A percentile compares a stretch with the other conserved stretches of the same genome.
Conservation (phyloP, 177 flowering plant genomes). For the Vitis hybrid region DNA sequence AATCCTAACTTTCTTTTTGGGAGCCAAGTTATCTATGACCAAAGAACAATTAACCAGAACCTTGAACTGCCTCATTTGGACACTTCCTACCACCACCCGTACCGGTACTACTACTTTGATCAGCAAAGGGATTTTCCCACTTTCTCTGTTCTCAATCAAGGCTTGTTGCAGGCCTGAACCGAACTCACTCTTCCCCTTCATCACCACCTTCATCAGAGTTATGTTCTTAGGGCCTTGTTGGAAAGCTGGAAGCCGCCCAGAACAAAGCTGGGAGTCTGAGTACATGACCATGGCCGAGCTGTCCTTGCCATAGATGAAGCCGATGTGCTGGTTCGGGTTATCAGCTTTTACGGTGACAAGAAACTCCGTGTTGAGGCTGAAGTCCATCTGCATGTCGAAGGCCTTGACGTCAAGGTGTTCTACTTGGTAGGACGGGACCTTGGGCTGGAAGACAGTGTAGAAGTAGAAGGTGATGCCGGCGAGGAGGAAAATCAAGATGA, state of each 20-base stretch:
- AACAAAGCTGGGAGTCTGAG: slow-evolving; percentile 39
- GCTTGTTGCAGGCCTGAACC: slow-evolving; percentile 61
- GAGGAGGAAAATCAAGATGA: slow-evolving; percentile 33
- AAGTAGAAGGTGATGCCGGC: slow-evolving; percentile 10
- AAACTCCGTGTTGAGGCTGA: slow-evolving; percentile 48
- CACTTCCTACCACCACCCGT: slow-evolving; percentile 23
- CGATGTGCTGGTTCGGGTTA: slow-evolving; percentile 54
- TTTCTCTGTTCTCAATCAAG: slow-evolving; percentile 28
- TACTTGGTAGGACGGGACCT: slow-evolving; percentile 47
- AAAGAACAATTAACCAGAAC: slow-evolving; percentile 47
- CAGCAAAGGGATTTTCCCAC: slow-evolving; percentile 48
- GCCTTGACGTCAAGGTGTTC: slow-evolving; percentile 27
- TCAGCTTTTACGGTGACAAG: slow-evolving; percentile 43
- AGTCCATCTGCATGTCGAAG: slow-evolving; percentile 38
- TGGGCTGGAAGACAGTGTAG: slow-evolving; percentile 29
- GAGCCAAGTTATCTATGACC: slow-evolving; percentile 54
- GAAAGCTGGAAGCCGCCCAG: slow-evolving; percentile 54
- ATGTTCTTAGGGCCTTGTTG: slow-evolving; percentile 49
- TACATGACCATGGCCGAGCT: slow-evolving; percentile 37
- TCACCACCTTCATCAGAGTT: slow-evolving; percentile 29
- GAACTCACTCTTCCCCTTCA: slow-evolving; percentile 51
- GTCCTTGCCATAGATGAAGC: slow-evolving; percentile 42
- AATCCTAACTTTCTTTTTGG: slow-evolving; percentile 41
- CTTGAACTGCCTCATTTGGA: slow-evolving; percentile 28
- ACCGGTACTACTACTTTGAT: slow-evolving; percentile 54